A percentile compares a stretch with the other conserved stretches of the same genome.
These are phyloP conservation scores for Shiraia sp. DNA, from an alignment of 2,329 filamentous ascomycete genomes.

Conservation along the genomic window DNA sequence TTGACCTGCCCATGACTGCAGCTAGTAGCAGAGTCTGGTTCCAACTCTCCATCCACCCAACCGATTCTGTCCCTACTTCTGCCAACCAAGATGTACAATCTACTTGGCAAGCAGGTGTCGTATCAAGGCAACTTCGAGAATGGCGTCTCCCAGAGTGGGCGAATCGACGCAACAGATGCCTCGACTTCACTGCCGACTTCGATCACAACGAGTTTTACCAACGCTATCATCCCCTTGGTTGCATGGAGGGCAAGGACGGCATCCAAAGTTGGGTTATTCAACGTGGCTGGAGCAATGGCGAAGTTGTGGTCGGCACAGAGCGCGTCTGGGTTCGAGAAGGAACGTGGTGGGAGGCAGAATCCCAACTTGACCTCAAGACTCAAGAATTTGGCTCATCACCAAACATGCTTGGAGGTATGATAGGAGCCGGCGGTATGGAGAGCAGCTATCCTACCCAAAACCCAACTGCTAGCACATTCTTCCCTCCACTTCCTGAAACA, in stretches of 20 bases:
- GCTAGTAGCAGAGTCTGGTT: constrained; percentile 92
- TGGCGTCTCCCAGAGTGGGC: constrained; percentile 98
- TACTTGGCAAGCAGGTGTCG: constrained; percentile 91
- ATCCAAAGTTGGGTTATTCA: constrained; percentile 94
- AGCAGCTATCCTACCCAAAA: constrained; percentile 70
- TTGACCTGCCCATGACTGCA: constrained; percentile 75
- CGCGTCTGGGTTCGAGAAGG: constrained; percentile 93
- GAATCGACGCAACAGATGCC: constrained; percentile 84
- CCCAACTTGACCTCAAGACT: constrained; percentile 87
- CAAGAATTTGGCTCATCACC: constrained; percentile 49
- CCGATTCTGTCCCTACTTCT: constrained; percentile 77
- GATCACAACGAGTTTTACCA: constrained; percentile 89
- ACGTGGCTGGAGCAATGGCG: constrained; percentile 96
- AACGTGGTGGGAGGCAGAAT: constrained; percentile 98
- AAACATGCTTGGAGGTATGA: constrained; percentile 54
- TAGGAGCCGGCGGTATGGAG: constrained; percentile 66
- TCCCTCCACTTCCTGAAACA: constrained; percentile 61
- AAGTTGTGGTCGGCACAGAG: constrained; percentile 87
- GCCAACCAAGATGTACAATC: constrained; percentile 73
- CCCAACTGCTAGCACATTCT: constrained; percentile 65
- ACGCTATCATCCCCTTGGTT: constrained; percentile 81
- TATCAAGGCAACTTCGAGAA: constrained; percentile 88
- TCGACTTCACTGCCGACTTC: constrained; percentile 97
- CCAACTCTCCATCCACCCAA: constrained; percentile 88
- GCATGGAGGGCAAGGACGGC: constrained; percentile 85